These are phyloP conservation scores for Aphanomyces astaci DNA, from an alignment of 352 stramenopile species.

Conservation along the genomic window DNA sequence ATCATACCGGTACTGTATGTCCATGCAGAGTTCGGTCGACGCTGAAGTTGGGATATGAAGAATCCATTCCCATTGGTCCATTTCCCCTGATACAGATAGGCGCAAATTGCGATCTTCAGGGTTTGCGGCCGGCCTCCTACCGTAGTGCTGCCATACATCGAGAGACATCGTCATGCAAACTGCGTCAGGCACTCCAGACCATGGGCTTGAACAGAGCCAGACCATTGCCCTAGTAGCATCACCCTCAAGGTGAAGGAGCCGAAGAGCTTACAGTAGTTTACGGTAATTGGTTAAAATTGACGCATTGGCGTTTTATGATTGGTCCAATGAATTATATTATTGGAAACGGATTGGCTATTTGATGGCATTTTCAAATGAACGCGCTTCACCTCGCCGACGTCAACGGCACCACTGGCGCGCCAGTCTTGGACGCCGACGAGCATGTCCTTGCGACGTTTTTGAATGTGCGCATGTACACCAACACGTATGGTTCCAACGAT, in stretches of 20 bases:
- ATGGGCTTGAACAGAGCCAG: background rate
- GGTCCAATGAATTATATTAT: background rate
- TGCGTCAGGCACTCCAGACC: no score
- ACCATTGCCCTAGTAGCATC: background rate
- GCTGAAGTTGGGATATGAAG: background rate
- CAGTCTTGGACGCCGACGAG: conserved; percentile 8
- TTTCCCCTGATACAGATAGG: background rate
- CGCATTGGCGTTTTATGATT: no score
- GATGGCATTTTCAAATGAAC: conserved; percentile 10
- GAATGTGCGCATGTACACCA: conserved; percentile 14
- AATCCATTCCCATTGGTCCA: background rate
- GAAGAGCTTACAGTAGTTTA: background rate
- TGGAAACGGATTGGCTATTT: background rate
- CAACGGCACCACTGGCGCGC: conserved; percentile 6
- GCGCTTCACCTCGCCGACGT: conserved; percentile 10
- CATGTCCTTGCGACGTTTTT: conserved; percentile 9
- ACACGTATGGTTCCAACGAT: conserved; percentile 9
- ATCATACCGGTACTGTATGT: no score
- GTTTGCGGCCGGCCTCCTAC: no score
- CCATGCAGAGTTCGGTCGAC: background rate
- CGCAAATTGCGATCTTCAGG: background rate
- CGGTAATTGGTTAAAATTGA: background rate
- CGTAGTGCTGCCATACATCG: no score
- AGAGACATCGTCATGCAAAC: no score
- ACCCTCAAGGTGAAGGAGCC: background rate